phyloP scores from a whole-genome alignment of 495 filamentous ascomycete species.

The Echria macrotheca region DNA sequence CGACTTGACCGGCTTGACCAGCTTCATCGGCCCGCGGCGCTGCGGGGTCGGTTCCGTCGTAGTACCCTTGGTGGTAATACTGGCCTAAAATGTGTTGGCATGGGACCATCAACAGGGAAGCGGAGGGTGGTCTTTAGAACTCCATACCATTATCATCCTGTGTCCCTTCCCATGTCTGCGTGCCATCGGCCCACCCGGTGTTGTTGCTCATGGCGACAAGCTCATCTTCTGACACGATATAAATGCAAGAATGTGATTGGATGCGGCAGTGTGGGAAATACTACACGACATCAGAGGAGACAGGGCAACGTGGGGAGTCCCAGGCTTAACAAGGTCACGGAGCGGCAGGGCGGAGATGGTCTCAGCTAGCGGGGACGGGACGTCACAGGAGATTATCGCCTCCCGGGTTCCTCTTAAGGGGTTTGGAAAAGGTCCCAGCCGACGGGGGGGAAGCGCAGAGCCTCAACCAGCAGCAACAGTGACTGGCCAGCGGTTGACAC shows the following conservation, averaged over 20 bases:
- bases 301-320: neutral
- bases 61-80: neutral
- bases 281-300: neutral
- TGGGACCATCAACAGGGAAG: neutral
- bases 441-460: slow-evolving; percentile 15
- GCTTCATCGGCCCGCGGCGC: neutral
- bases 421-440: neutral
- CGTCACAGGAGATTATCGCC: slow-evolving; percentile 2
- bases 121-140: too few relatives aligned
- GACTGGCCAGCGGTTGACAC: slow-evolving; percentile 9
- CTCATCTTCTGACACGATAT: slow-evolving; percentile 11
- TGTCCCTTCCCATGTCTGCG: neutral
- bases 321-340: neutral
- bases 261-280: too few relatives aligned
- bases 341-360: too few relatives aligned
- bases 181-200: neutral
- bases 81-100: neutral
- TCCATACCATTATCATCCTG: neutral
- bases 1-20: neutral
- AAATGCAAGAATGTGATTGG: neutral
- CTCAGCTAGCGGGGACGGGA: neutral
- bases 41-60: neutral
- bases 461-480: slow-evolving; percentile 12
- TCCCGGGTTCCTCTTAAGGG: neutral
- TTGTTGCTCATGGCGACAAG: slow-evolving; percentile 18